Evolutionary conservation across 208 protist genomes (phyloP), one percentile per base, ranked within the genome.

Genomic region (Plasmodiophora brassicae): DNA sequence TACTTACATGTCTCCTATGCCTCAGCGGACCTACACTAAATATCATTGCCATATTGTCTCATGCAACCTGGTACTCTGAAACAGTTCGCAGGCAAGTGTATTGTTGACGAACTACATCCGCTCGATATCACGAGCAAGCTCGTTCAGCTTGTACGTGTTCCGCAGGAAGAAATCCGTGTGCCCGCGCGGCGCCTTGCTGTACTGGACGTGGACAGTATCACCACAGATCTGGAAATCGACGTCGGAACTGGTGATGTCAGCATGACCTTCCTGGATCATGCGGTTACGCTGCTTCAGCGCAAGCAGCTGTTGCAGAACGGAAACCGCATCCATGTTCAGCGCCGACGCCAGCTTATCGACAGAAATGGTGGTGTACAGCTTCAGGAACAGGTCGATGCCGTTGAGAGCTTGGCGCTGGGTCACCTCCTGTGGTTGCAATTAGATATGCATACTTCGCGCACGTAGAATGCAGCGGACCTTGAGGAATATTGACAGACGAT

Each of bases 281-380:
- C n/a, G n/a, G 5, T 8, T 38, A n/a, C 32, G n/a, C 5, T n/a
- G 10, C 65, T 78, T 78, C 10, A 14, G 65, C 5, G 65, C 5
- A n/a, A 78, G 20, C 65, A 78, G n/a, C n/a, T 78, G 65, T 38
- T 78, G 65, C 5, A 78, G 32, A n/a, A 78, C 32, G 5, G 32
- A n/a, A 8, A 8, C 20, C 41, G 32, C 5, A 8, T 78, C 14
- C 65, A 78, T 5, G n/a, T 78, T 78, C 50, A 57, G 25, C 20
- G 20, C 25, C n/a, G 65, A 36, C 5, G 65, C 65, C 65, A 78
- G n/a, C 65, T 78, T 78, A 14, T n/a, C 5, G 5, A 78, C 41
- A n/a, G 65, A 38, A 78, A 78, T 78, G 32, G 65, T 78, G 14
- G 65, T 32, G 65, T 78, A 78, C n/a, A 78, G 65, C 65, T 78